These are phyloP conservation scores for Dactylellina haptotyla DNA, from an alignment of 2,329 filamentous ascomycete genomes.

Conservation along the genomic window DNA sequence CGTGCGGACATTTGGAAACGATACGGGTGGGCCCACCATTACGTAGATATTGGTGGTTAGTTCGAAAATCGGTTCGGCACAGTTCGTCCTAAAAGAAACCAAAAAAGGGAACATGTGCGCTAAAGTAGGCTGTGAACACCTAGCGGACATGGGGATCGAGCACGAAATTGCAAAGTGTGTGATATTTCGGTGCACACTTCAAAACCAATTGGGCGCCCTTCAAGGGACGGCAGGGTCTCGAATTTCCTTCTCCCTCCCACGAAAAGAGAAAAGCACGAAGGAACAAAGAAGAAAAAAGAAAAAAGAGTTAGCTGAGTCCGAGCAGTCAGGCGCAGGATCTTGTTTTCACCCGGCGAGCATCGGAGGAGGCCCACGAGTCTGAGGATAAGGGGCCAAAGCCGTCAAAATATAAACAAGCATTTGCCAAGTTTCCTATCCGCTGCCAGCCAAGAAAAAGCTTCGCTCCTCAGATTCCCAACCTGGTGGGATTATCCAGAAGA, in stretches of 20 bases:
- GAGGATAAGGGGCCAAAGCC: conserved; percentile 42
- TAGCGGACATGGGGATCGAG: not conserved
- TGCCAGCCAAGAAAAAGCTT: conserved; percentile 55
- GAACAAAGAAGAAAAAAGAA: not conserved
- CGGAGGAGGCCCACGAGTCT: conserved; percentile 27
- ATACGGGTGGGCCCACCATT: not conserved
- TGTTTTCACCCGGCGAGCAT: conserved; percentile 5
- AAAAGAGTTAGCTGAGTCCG: conserved; percentile 15
- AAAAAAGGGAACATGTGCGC: not conserved
- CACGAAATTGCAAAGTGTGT: not conserved
- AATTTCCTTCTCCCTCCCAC: too few species aligned
- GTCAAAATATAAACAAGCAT: conserved; percentile 54
- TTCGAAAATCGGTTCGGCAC: not conserved
- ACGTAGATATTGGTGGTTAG: not conserved
- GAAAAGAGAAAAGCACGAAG: not conserved
- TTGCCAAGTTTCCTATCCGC: conserved; percentile 54
- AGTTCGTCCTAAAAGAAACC: not conserved
- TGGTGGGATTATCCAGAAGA: conserved; percentile 36
- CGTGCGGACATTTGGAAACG: conserved; percentile 6
- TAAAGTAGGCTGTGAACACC: not conserved
- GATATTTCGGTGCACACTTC: not conserved
- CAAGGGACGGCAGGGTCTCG: not conserved
- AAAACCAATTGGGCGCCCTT: conserved; percentile 5
- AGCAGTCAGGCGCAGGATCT: conserved; percentile 7
- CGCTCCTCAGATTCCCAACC: conserved; percentile 42